These are phyloP conservation scores for Fusarium sp. DNA, from an alignment of 2,329 filamentous ascomycete species.

Conservation along the genomic window DNA sequence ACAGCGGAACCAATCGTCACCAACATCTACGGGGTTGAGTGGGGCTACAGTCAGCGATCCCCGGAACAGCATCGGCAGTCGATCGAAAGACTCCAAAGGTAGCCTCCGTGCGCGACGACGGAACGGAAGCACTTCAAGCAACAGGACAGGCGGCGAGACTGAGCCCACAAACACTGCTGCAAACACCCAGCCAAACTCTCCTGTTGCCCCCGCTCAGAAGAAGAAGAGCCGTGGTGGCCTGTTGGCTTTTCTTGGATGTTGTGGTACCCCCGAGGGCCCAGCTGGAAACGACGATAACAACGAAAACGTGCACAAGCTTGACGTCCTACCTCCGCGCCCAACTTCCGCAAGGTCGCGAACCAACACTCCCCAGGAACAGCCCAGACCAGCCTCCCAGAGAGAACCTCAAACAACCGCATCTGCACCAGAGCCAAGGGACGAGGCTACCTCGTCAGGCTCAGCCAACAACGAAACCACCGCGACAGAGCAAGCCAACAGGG, in stretches of 20 bases:
- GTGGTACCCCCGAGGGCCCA: slow-evolving; percentile 68
- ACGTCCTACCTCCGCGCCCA: slow-evolving; percentile 64
- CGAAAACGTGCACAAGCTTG: slow-evolving; percentile 66
- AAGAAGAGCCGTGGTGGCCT: slow-evolving; percentile 66
- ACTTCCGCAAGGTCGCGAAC: slow-evolving; percentile 64
- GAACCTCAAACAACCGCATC: slow-evolving; percentile 50
- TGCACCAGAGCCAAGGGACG: slow-evolving; percentile 53
- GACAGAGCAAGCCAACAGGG: slow-evolving; percentile 54
- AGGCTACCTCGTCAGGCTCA: slow-evolving; percentile 57
- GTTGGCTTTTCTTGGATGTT: slow-evolving; percentile 72
- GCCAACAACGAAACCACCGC: slow-evolving; percentile 57
- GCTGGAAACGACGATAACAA: slow-evolving; percentile 63
- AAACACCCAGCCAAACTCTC: slow-evolving; percentile 62
- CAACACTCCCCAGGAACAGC: slow-evolving; percentile 62
- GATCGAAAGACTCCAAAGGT: slow-evolving; percentile 72
- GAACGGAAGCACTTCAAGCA: slow-evolving; percentile 75
- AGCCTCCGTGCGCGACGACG: slow-evolving; percentile 71
- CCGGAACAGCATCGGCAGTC: slow-evolving; percentile 69
- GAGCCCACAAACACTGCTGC: slow-evolving; percentile 60
- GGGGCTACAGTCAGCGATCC: slow-evolving; percentile 67
- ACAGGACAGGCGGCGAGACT: slow-evolving; percentile 65
- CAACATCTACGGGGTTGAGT: slow-evolving; percentile 67
- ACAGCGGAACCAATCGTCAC: slow-evolving; percentile 66
- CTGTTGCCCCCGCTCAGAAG: slow-evolving; percentile 58
- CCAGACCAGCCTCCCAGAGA: slow-evolving; percentile 59